phyloP scores from a whole-genome alignment of 306 rosid genomes.

The Cucurbita pepo region DNA sequence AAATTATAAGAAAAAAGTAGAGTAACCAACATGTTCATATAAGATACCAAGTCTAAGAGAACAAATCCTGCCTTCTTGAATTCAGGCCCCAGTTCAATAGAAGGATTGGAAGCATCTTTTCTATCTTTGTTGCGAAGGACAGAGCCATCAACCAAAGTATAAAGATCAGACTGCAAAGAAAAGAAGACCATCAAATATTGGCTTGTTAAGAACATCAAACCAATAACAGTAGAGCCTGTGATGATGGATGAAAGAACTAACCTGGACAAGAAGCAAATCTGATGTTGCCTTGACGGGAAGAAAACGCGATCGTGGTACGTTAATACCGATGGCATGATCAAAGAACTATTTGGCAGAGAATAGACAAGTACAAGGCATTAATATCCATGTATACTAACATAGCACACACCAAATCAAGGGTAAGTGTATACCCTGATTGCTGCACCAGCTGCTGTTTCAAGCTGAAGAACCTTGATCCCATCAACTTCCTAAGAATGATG shows the following conservation, averaged over 20 bases:
- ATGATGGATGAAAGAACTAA: constrained; percentile 6
- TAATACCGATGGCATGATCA: constrained; percentile 72
- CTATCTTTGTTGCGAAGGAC: constrained; percentile 55
- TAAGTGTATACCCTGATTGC: constrained; percentile 64
- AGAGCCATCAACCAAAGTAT: constrained; percentile 61
- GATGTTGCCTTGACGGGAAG: constrained; percentile 98
- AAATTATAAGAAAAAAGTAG: background rate
- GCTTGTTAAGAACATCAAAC: background rate
- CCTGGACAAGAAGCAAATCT: constrained; percentile 99
- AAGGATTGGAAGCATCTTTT: constrained; percentile 67
- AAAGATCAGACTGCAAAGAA: constrained; percentile 69
- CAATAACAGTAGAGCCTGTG: background rate
- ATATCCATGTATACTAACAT: background rate
- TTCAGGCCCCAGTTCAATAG: constrained; percentile 93
- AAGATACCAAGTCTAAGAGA: background rate
- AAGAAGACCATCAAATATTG: background rate
- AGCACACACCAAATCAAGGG: background rate
- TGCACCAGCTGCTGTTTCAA: constrained; percentile 99
- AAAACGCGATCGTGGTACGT: constrained; percentile 90
- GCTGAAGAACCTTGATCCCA: constrained; percentile 88
- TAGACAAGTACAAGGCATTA: background rate
- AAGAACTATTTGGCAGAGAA: constrained; percentile 48
- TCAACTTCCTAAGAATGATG: constrained; percentile 69
- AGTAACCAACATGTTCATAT: constrained; percentile 9
- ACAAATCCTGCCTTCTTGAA: constrained; percentile 61